Evolutionary conservation across 371 early-diverging fungal species (phyloP), one percentile per base, ranked within the genome.

Genomic region (Racocetra persica): DNA sequence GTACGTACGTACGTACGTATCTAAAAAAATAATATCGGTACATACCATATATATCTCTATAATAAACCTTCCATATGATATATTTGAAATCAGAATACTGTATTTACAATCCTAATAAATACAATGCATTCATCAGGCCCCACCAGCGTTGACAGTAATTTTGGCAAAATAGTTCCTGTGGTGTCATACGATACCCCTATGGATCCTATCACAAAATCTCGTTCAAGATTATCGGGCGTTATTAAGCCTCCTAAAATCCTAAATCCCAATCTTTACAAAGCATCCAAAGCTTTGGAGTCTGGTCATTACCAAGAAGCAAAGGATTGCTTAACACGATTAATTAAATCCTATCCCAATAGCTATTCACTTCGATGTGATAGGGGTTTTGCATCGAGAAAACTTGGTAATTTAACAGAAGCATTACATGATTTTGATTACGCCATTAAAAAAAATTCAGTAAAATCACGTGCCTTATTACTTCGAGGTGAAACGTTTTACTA

Each of bases 311-410:
- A 52, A 73, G 55, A 73, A n/a, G 55, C 73, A 45, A 20, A 54
- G 20, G 36, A 55, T 28, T 55, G n/a, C 10, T 54, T 52, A 24
- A 55, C 51, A 2, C 32, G 54, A 55, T 51, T 73, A 32, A 55
- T 73, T 55, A 8, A 28, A n/a, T 18, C 28, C 36, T 72, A 80
- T 80, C 80, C 80, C 3, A 49, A 80, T 28, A 71, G 59, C 45
- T 69, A 57, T 71, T 24, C 26, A 26, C 36, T 49, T 10, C 55
- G 51, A n/a, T 80, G 80, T 71, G 72, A 80, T 80, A 26, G 80
- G 10, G 72, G 70, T 59, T 16, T 54, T 24, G 72, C 41, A 8
- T 52, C 38, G 45, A 36, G 22, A 41, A 7, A 28, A n/a, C 20
- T 71, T 14, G 45, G 62, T 24, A 36, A 71, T 8, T 24, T 38